phyloP scores from a whole-genome alignment of 768 basidiomycete species.

The Lactifluus echinatus region DNA sequence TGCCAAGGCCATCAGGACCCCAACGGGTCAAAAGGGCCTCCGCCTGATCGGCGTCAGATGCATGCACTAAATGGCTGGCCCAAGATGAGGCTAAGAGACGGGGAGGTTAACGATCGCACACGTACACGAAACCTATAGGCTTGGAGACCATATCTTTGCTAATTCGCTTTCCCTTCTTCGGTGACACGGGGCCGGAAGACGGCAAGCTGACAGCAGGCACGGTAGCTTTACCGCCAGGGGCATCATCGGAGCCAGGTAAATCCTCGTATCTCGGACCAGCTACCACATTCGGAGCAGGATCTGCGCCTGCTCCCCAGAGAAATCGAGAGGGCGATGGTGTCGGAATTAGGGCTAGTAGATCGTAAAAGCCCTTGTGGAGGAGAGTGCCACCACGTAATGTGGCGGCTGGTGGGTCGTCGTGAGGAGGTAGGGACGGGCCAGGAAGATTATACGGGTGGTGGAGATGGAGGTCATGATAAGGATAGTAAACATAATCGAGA shows the following conservation, averaged over 20 bases:
- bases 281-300: conserved; percentile 32
- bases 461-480: conserved; percentile 31
- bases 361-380: conserved; percentile 86
- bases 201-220: conserved; percentile 27
- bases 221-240: conserved; percentile 21
- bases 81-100: conserved; percentile 19
- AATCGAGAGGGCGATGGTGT: conserved; percentile 55
- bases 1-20: conserved; percentile 84
- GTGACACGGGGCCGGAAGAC: conserved; percentile 24
- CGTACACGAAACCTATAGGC: conserved; percentile 80
- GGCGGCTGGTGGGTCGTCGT: conserved; percentile 37
- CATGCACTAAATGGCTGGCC: conserved; percentile 78
- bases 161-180: conserved; percentile 54
- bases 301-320: conserved; percentile 39
- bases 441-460: conserved; percentile 24
- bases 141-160: conserved; percentile 86
- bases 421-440: conserved; percentile 23
- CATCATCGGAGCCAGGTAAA: conserved; percentile 29
- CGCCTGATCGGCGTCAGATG: conserved; percentile 83
- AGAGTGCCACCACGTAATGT: conserved; percentile 60
- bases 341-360: conserved; percentile 71
- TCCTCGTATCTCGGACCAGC: conserved; percentile 69
- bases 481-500: conserved; percentile 15
- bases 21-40: conserved; percentile 81
- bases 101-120: conserved; percentile 23